phyloP scores from a whole-genome alignment of 2,329 filamentous ascomycete species.

The Xylariaceae sp. region DNA sequence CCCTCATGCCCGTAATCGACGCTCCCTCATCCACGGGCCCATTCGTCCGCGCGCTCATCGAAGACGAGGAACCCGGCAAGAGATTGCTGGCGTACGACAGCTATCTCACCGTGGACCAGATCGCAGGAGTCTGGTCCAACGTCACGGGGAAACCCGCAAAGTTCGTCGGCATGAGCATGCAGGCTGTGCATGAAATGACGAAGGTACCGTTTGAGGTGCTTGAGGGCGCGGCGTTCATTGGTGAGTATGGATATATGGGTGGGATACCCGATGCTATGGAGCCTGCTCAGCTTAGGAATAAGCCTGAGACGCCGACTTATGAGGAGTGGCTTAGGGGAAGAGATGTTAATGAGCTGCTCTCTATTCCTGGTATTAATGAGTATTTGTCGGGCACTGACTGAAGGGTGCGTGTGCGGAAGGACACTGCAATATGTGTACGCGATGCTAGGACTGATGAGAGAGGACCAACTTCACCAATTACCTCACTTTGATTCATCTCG shows the following conservation, averaged over 20 bases:
- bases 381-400: no score
- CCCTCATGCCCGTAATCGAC: slow-evolving; percentile 38
- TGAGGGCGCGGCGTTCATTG: slow-evolving; percentile 10
- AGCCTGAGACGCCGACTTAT: slow-evolving; percentile 26
- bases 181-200: slow-evolving; percentile 33
- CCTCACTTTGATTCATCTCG: no score
- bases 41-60: slow-evolving; percentile 41
- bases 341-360: slow-evolving; percentile 11
- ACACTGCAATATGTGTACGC: no score
- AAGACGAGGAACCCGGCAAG: slow-evolving; percentile 35
- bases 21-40: slow-evolving; percentile 36
- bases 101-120: slow-evolving; percentile 31
- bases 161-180: slow-evolving; percentile 26
- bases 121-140: slow-evolving; percentile 33
- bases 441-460: no score
- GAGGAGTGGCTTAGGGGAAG: slow-evolving; percentile 29
- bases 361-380: no score
- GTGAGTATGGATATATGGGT: slow-evolving; percentile 37
- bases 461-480: no score
- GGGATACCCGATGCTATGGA: slow-evolving; percentile 36
- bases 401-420: no score
- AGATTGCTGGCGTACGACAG: slow-evolving; percentile 44
- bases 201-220: slow-evolving; percentile 33
- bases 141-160: slow-evolving; percentile 35
- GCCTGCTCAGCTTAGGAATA: slow-evolving; percentile 36